Conservation (phyloP, 148 eudicot species). For the Beta vulgaris region DNA sequence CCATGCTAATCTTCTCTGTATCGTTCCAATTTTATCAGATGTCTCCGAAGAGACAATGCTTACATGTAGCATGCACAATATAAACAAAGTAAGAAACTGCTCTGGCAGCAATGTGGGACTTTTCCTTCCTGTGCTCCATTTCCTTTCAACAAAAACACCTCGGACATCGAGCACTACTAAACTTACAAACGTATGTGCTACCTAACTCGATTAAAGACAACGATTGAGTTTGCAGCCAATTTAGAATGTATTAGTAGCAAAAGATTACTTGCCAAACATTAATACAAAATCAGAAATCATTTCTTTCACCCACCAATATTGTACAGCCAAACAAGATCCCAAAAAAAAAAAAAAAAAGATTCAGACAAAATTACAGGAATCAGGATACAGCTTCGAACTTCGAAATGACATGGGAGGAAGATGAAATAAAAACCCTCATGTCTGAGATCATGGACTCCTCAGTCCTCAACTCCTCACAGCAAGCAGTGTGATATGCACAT, state of each 20-base stretch:
- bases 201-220: no score
- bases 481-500: slow-evolving; percentile 6
- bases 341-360: background rate
- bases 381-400: background rate
- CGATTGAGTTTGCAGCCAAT: no score
- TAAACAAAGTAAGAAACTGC: background rate
- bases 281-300: no score
- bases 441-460: no score
- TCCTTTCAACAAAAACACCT: no score
- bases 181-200: no score
- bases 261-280: no score
- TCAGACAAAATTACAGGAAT: no score
- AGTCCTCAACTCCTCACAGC: background rate
- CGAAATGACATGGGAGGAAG: background rate
- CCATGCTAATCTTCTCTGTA: background rate
- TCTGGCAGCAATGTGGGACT: no score
- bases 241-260: no score
- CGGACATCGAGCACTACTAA: no score
- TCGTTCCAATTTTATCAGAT: background rate
- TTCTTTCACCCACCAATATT: background rate
- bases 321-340: background rate
- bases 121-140: no score
- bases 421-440: background rate
- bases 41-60: background rate
- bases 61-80: background rate